Percentiles rank a stretch among this genome's conserved stretches.
Evolutionary conservation across 495 filamentous ascomycete genomes (phyloP).

Genomic region (Aspergillus homomorphus): DNA sequence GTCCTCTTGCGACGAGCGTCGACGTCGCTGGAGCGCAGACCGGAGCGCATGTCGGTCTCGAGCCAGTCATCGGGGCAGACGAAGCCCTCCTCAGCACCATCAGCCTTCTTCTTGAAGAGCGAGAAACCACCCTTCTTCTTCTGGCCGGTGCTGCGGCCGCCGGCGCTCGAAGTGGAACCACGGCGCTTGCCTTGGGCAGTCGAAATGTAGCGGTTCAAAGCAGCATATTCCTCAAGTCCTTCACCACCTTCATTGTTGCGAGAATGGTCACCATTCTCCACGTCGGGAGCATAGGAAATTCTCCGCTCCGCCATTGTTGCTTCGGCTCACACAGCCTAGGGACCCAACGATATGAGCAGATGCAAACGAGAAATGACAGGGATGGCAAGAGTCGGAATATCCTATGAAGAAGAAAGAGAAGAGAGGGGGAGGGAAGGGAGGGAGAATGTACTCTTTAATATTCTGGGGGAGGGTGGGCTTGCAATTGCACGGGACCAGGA

Average conservation of each 20-base stretch:
- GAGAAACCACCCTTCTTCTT: conserved; percentile 55
- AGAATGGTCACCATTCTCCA: conserved; percentile 49
- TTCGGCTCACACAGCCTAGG: conserved; percentile 46
- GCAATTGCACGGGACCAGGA: conserved; percentile 28
- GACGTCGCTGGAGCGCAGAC: conserved; percentile 56
- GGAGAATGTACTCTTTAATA: conserved; percentile 28
- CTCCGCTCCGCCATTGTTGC: conserved; percentile 54
- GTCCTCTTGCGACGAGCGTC: conserved; percentile 63
- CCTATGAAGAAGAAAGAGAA: conserved; percentile 35
- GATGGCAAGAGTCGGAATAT: conserved; percentile 48
- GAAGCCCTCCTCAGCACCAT: conserved; percentile 40
- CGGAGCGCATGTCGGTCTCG: conserved; percentile 63
- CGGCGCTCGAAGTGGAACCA: conserved; percentile 54
- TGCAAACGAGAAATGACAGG: conserved; percentile 35
- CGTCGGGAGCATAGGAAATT: conserved; percentile 53
- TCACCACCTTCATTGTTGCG: conserved; percentile 34
- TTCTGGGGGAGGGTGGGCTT: conserved; percentile 27
- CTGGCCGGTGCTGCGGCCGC: conserved; percentile 36
- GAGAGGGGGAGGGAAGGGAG: conserved; percentile 22
- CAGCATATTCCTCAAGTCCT: conserved; percentile 50
- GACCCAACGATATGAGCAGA: conserved; percentile 45
- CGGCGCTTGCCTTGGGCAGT: conserved; percentile 60
- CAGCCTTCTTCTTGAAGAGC: conserved; percentile 50
- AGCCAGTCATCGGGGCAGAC: conserved; percentile 70
- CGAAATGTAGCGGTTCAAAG: conserved; percentile 63